These are phyloP conservation scores for Vaccinium vitisidaea DNA, from an alignment of 148 eudicot genomes.

Conservation along the genomic window DNA sequence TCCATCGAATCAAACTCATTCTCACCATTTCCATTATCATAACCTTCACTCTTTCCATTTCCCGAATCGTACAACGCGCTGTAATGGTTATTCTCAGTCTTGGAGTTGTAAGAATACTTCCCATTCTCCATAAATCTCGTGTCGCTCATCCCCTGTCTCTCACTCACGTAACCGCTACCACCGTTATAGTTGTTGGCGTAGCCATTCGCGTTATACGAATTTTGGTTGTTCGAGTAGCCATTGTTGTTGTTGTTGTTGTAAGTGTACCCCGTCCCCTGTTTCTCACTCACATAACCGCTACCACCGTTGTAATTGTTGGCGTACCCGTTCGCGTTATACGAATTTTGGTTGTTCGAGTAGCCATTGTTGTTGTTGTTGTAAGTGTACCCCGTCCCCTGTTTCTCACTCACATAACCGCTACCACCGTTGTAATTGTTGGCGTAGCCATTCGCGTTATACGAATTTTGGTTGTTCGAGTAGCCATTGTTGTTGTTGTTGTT, in stretches of 20 bases:
- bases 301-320: background rate
- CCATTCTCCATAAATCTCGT: slow-evolving; percentile 46
- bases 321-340: background rate
- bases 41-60: background rate
- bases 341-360: slow-evolving; percentile 13
- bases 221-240: slow-evolving; percentile 18
- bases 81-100: slow-evolving; percentile 19
- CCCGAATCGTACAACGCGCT: slow-evolving; percentile 4
- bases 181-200: background rate
- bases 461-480: slow-evolving; percentile 12
- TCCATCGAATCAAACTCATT: slow-evolving; percentile 25
- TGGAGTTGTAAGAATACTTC: slow-evolving; percentile 26
- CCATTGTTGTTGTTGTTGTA: slow-evolving; percentile 5
- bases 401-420: slow-evolving; percentile 13
- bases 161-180: background rate
- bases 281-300: slow-evolving; percentile 14
- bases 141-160: slow-evolving; percentile 55
- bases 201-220: background rate
- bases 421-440: background rate
- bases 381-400: slow-evolving; percentile 31
- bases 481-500: slow-evolving; percentile 12
- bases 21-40: background rate
- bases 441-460: background rate
- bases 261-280: slow-evolving; percentile 4
- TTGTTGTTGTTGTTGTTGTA: background rate